phyloP scores from a whole-genome alignment of 345 rosid genomes.

The Punica granatum region DNA sequence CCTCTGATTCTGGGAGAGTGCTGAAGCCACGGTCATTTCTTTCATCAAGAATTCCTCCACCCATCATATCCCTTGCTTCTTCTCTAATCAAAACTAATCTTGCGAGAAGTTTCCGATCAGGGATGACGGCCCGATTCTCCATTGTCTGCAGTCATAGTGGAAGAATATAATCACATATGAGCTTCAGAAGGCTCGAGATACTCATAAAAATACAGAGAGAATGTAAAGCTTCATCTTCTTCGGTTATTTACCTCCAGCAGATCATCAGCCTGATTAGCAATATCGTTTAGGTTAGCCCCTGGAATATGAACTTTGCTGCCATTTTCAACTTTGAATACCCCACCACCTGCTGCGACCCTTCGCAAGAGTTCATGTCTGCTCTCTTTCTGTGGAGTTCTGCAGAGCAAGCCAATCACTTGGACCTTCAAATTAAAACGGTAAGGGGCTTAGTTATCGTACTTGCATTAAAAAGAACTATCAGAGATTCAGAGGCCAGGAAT shows the following conservation, averaged over 20 bases:
- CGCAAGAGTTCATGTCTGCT: slow-evolving; percentile 87
- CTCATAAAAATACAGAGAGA: neutral
- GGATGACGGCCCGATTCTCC: slow-evolving; percentile 83
- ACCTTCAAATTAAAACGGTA: slow-evolving; percentile 34
- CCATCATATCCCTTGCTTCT: slow-evolving; percentile 95
- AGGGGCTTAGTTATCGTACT: neutral
- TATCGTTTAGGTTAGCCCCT: slow-evolving; percentile 75
- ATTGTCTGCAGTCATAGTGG: slow-evolving; percentile 44
- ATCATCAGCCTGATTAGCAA: slow-evolving; percentile 94
- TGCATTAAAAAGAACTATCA: neutral
- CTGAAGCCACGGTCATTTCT: slow-evolving; percentile 90
- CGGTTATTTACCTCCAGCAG: slow-evolving; percentile 56
- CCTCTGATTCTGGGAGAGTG: slow-evolving; percentile 95
- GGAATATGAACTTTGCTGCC: slow-evolving; percentile 87
- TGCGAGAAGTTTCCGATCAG: slow-evolving; percentile 77
- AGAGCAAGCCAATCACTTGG: slow-evolving; percentile 89
- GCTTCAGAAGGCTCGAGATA: neutral
- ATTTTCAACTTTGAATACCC: slow-evolving; percentile 61
- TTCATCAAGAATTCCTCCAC: slow-evolving; percentile 91
- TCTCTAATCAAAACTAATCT: slow-evolving; percentile 88
- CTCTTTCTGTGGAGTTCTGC: slow-evolving; percentile 82
- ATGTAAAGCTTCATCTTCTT: neutral
- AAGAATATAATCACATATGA: neutral
- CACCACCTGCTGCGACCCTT: slow-evolving; percentile 93
- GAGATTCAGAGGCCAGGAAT: neutral